These are phyloP conservation scores for Priceomyces medius DNA, from an alignment of 805 yeast species.

Conservation along the genomic window DNA sequence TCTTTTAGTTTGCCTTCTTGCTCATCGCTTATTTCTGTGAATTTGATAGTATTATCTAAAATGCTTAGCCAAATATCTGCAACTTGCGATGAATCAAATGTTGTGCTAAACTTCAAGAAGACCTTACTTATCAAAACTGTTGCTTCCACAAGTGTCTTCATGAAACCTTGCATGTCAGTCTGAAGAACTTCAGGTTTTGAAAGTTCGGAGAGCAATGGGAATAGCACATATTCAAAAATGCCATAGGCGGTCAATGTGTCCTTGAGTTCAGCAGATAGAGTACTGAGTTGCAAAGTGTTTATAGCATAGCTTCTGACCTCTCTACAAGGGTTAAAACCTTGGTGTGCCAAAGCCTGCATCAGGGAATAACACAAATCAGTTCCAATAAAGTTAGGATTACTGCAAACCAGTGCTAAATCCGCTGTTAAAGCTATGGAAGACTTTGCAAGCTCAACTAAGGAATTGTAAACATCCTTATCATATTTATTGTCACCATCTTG, in stretches of 20 bases:
- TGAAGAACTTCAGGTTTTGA: slow-evolving; percentile 58
- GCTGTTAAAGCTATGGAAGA: slow-evolving; percentile 63
- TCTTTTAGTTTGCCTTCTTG: slow-evolving; percentile 23
- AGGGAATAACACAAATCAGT: slow-evolving; percentile 53
- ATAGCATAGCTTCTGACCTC: slow-evolving; percentile 71
- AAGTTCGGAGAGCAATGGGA: slow-evolving; percentile 69
- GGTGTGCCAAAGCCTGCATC: slow-evolving; percentile 82
- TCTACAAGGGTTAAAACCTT: slow-evolving; percentile 84
- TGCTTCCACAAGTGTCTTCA: slow-evolving; percentile 64
- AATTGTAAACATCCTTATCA: slow-evolving; percentile 42
- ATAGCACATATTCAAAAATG: slow-evolving; percentile 68
- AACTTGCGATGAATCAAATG: slow-evolving; percentile 21
- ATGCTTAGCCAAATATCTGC: slow-evolving; percentile 35
- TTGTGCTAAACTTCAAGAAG: slow-evolving; percentile 34
- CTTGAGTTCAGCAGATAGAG: slow-evolving; percentile 41
- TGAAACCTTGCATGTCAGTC: slow-evolving; percentile 64
- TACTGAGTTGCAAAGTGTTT: slow-evolving; percentile 52
- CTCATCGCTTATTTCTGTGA: slow-evolving; percentile 22
- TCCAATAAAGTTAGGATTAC: slow-evolving; percentile 31
- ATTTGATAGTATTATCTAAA: slow-evolving; percentile 29
- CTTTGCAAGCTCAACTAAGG: slow-evolving; percentile 56
- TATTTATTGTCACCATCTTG: slow-evolving; percentile 47
- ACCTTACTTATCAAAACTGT: slow-evolving; percentile 64
- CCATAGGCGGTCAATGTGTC: slow-evolving; percentile 49
- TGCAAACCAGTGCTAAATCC: slow-evolving; percentile 41